These are phyloP conservation scores for Phytophthora parvispora DNA, from an alignment of 352 stramenopile genomes.

Conservation along the genomic window DNA sequence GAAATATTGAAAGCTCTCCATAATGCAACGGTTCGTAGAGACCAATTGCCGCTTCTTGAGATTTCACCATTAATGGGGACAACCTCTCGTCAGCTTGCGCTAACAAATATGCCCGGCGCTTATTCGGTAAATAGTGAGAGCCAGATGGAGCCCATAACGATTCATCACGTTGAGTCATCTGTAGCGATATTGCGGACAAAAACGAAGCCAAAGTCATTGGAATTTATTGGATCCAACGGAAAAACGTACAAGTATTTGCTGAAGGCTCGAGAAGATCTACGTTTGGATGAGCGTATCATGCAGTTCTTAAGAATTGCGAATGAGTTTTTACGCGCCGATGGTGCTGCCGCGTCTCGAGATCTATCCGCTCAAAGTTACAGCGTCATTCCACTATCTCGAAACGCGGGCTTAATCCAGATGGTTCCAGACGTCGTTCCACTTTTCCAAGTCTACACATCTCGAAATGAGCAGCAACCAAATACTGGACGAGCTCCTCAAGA, in stretches of 20 bases:
- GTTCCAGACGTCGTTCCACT: slow-evolving; percentile 83
- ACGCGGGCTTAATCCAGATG: slow-evolving; percentile 91
- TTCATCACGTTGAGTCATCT: slow-evolving; percentile 44
- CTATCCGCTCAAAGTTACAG: slow-evolving; percentile 75
- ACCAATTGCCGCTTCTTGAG: slow-evolving; percentile 69
- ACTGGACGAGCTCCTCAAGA: slow-evolving; percentile 28
- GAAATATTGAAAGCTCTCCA: slow-evolving; percentile 76
- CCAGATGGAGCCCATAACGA: slow-evolving; percentile 41
- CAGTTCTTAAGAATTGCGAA: slow-evolving; percentile 88
- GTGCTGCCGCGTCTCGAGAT: slow-evolving; percentile 46
- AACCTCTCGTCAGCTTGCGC: slow-evolving; percentile 44
- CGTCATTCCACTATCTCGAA: slow-evolving; percentile 81
- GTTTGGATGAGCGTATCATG: slow-evolving; percentile 93
- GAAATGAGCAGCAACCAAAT: slow-evolving; percentile 36
- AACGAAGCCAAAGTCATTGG: slow-evolving; percentile 89
- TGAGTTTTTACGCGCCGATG: slow-evolving; percentile 68
- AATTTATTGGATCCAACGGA: slow-evolving; percentile 83
- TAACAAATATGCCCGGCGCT: slow-evolving; percentile 70
- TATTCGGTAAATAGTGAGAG: slow-evolving; percentile 21
- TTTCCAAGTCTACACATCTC: slow-evolving; percentile 83
- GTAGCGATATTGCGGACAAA: slow-evolving; percentile 83
- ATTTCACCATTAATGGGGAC: slow-evolving; percentile 76
- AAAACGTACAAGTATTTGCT: slow-evolving; percentile 83
- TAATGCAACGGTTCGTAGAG: slow-evolving; percentile 47
- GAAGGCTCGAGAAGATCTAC: slow-evolving; percentile 90